Conservation (phyloP, 768 basidiomycete genomes). For the Phanerochaete sordida region DNA sequence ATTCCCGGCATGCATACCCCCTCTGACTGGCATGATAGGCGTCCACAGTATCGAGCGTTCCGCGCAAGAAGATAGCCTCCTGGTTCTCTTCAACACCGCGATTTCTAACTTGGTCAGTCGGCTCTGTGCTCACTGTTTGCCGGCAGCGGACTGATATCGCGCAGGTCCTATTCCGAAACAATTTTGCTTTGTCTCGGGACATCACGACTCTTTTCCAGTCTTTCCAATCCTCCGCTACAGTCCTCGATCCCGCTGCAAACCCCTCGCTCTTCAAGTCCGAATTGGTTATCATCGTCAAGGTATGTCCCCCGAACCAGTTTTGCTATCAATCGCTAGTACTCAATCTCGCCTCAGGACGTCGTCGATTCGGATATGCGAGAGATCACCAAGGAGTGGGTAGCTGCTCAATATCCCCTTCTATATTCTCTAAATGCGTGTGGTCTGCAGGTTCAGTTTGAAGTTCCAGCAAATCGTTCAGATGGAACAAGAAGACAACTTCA, state of each 20-base stretch:
- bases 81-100: slow-evolving; percentile 63
- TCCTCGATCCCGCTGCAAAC: slow-evolving; percentile 56
- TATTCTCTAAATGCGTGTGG: too few relatives aligned
- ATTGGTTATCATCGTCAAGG: slow-evolving; percentile 63
- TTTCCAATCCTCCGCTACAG: slow-evolving; percentile 54
- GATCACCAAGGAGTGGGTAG: slow-evolving; percentile 53
- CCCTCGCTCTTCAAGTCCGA: slow-evolving; percentile 57
- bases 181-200: slow-evolving; percentile 58
- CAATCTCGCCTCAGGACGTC: slow-evolving; percentile 44
- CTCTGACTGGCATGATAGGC: slow-evolving; percentile 35
- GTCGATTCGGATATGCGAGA: slow-evolving; percentile 58
- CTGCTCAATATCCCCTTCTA: not conserved
- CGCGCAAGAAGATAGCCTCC: slow-evolving; percentile 58
- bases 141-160: not conserved
- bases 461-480: slow-evolving; percentile 60
- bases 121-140: not conserved
- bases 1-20: too few relatives aligned
- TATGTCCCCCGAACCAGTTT: slow-evolving; percentile 9
- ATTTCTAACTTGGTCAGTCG: slow-evolving; percentile 54
- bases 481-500: slow-evolving; percentile 61
- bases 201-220: slow-evolving; percentile 60
- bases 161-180: slow-evolving; percentile 63
- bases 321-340: not conserved
- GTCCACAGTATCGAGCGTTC: slow-evolving; percentile 64
- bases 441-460: slow-evolving; percentile 54